Conservation (phyloP, 495 filamentous ascomycete genomes). For the Penicillium lagena region DNA sequence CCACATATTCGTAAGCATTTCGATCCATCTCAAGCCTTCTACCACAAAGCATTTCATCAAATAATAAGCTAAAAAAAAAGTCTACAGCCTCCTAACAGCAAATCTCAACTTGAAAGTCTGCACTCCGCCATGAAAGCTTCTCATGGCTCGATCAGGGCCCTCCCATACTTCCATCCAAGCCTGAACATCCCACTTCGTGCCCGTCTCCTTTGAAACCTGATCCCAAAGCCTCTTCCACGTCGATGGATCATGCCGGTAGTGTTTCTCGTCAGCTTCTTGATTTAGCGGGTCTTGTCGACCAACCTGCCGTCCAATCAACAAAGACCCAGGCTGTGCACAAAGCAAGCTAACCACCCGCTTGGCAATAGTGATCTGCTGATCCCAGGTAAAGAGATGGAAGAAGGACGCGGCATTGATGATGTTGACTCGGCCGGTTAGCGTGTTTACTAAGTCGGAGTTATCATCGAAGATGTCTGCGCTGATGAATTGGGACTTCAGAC, state of each 20-base stretch:
- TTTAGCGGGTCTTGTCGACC: constrained; percentile 25
- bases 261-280: constrained; percentile 12
- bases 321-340: constrained; percentile 29
- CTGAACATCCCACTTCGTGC: constrained; percentile 37
- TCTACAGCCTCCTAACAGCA: constrained; percentile 10
- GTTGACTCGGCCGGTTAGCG: constrained; percentile 41
- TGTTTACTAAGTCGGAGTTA: constrained; percentile 19
- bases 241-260: constrained; percentile 38
- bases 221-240: constrained; percentile 46
- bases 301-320: constrained; percentile 44
- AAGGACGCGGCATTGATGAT: constrained; percentile 50
- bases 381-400: constrained; percentile 55
- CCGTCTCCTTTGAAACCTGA: constrained; percentile 39
- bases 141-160: constrained; percentile 4
- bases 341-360: constrained; percentile 42
- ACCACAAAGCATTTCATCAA: too few relatives aligned
- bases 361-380: constrained; percentile 42
- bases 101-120: constrained; percentile 15
- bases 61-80: too few relatives aligned
- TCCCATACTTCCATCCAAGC: constrained; percentile 14
- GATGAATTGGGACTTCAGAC: constrained; percentile 41
- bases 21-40: too few relatives aligned
- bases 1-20: too few relatives aligned
- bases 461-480: constrained; percentile 46
- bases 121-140: constrained; percentile 7